Evolutionary conservation across 768 basidiomycete species (phyloP), one percentile per base, ranked within the genome.

Genomic region (Suillus cothurnatus): DNA sequence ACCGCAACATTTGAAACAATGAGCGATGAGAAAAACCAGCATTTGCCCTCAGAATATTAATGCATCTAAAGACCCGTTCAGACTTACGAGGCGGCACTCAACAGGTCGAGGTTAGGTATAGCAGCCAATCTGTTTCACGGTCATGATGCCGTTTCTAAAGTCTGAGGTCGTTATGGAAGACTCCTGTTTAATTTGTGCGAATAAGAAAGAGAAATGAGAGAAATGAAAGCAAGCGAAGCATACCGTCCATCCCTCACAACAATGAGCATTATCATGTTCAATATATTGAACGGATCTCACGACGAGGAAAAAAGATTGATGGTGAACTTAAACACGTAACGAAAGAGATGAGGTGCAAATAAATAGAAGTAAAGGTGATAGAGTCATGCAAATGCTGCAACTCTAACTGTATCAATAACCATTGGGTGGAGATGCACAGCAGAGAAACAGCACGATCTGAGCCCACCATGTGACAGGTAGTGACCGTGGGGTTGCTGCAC

Each of bases 1-100:
- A 95, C 73, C 82, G 84, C 71, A 95, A 67, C 4, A 91, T 81
- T 96, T 83, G 80, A 89, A 93, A 81, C 97, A 98, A 78, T 94
- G 94, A 9, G 90, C 69, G 21, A 91, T 93, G 67, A 34, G 14
- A 62, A 45, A 61, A 64, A 64, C 31, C 3, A 17, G 17, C n/a
- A 41, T 58, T 70, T 26, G 64, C 61, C 41, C 12, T 21, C 55
- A 8, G 43, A 26, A 53, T n/a, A n/a, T n/a, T n/a, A n/a, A n/a
- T 28, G 12, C 53, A 41, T 36, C 62, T 64, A 45, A 39, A 61
- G 23, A 67, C 49, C 61, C 45, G 21, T 6, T 61, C 41, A 67
- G 84, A 97, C 74, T 38, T 38, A 38, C 3, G 36, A 38, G 36
- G 12, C 12, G 14, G 36, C 12, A 12, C 36, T 14, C 36, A 38